phyloP scores from a whole-genome alignment of 1,284 basidiomycete genomes.

The Paramarasmius palmivorus region DNA sequence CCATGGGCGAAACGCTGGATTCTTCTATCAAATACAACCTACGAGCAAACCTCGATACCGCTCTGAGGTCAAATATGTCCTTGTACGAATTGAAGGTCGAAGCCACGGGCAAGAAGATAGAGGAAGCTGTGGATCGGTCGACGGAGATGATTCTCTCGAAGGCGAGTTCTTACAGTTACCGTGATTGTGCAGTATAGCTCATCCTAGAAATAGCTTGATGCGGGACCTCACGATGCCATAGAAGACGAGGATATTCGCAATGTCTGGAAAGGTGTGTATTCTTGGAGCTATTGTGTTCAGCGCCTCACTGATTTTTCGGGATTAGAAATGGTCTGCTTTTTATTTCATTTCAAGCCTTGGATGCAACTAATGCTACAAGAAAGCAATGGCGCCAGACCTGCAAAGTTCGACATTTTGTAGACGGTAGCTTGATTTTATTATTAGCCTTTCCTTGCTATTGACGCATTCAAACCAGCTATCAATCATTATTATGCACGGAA shows the following conservation, averaged over 20 bases:
- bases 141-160: conserved; percentile 20
- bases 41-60: conserved; percentile 1
- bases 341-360: neutral
- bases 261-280: conserved; percentile 27
- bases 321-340: neutral
- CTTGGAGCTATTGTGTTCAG: neutral
- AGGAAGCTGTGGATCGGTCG: conserved; percentile 21
- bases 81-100: conserved; percentile 22
- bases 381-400: conserved; percentile 23
- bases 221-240: conserved; percentile 29
- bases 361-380: neutral
- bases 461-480: neutral
- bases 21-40: conserved; percentile 6
- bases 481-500: neutral
- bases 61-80: conserved; percentile 14
- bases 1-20: conserved; percentile 9
- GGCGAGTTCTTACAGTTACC: conserved; percentile 12
- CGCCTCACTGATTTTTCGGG: neutral
- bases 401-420: conserved; percentile 24
- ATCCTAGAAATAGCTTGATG: conserved; percentile 21
- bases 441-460: neutral
- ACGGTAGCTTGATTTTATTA: conserved; percentile 18
- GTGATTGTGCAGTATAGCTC: neutral
- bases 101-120: conserved; percentile 18
- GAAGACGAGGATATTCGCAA: conserved; percentile 26